Evolutionary conservation across 1,284 basidiomycete genomes (phyloP), one percentile per base, ranked within the genome.

Genomic region (Moesziomyces parantarcticus): DNA sequence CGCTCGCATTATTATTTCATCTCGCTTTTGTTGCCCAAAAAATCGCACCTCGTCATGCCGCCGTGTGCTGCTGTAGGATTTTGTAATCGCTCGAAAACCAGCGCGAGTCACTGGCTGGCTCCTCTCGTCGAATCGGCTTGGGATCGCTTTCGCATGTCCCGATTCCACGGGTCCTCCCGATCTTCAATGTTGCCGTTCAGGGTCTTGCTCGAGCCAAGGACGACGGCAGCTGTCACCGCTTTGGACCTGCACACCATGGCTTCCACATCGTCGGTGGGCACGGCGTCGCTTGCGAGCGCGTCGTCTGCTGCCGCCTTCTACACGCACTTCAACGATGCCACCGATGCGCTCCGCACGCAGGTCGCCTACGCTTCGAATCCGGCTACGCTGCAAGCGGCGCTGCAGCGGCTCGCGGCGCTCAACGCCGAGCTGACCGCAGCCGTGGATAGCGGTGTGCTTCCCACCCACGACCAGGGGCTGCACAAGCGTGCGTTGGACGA

Each of bases 291-390:
- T 1, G 48, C 65, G 26, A 65, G 54, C 34, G 65, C 71, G 2
- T 42, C 41, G 6, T 57, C 51, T 11, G 71, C 71, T 16, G 51
- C 51, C 21, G 58, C 43, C 7, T 74, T 74, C 54, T 74, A 74
- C 29, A 45, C 57, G 9, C 51, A 47, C 32, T 74, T 74, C 47
- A 36, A 29, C 34, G 1, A 47, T n/a, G 40, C 44, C 3, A 48
- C 58, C 20, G 26, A 42, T 23, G 40, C 49, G 2, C 50, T 75
- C 3, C 29, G 54, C 4, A 41, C 34, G 2, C 39, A 57, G 14
- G 43, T 75, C 14, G 32, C 42, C 9, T 20, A n/a, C 2, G 34
- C 45, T 1, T 25, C 47, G 18, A 47, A 48, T 10, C 7, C 18
- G n/a, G 40, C 47, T 1, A 16, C 22, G 26, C 29, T 75, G 4